phyloP scores from a whole-genome alignment of 1,284 basidiomycete species.

The Puccinia polysora region DNA sequence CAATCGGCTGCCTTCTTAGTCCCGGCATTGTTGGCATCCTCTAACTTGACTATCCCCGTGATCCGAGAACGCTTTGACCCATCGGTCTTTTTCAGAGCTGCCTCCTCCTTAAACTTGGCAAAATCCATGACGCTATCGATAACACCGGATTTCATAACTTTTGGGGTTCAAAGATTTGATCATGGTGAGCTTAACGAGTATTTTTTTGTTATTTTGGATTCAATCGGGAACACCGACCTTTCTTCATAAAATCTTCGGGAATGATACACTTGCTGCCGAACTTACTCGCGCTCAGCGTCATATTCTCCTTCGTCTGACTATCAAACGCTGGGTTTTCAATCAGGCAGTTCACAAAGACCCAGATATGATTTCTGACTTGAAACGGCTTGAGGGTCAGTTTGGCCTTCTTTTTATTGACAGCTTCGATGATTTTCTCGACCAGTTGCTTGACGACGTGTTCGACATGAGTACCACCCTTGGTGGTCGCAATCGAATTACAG shows the following conservation, averaged over 20 bases:
- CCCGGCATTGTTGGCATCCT: conserved; percentile 97
- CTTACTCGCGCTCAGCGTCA: conserved; percentile 81
- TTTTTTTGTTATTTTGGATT: too few relatives aligned
- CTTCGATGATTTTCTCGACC: conserved; percentile 67
- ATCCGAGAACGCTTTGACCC: conserved; percentile 86
- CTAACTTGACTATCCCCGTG: conserved; percentile 84
- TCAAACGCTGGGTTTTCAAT: conserved; percentile 99
- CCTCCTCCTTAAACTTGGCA: conserved; percentile 95
- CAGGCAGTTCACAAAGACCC: conserved; percentile 94
- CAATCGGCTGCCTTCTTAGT: conserved; percentile 74
- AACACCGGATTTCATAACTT: conserved; percentile 84
- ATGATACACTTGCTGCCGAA: conserved; percentile 84
- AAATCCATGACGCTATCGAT: conserved; percentile 89
- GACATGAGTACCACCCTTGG: conserved; percentile 95
- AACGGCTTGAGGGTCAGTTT: conserved; percentile 82
- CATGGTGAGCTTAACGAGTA: neutral
- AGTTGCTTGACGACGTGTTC: conserved; percentile 81
- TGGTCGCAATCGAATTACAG: conserved; percentile 95
- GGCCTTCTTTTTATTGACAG: conserved; percentile 95
- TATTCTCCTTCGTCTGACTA: conserved; percentile 96
- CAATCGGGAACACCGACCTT: conserved; percentile 60
- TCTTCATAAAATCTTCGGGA: conserved; percentile 92
- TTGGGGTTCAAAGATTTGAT: neutral
- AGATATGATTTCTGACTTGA: conserved; percentile 96
- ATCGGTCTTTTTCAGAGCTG: conserved; percentile 92